phyloP scores from a whole-genome alignment of 164 flowering plant species.

The Warburgia ugandensis region DNA sequence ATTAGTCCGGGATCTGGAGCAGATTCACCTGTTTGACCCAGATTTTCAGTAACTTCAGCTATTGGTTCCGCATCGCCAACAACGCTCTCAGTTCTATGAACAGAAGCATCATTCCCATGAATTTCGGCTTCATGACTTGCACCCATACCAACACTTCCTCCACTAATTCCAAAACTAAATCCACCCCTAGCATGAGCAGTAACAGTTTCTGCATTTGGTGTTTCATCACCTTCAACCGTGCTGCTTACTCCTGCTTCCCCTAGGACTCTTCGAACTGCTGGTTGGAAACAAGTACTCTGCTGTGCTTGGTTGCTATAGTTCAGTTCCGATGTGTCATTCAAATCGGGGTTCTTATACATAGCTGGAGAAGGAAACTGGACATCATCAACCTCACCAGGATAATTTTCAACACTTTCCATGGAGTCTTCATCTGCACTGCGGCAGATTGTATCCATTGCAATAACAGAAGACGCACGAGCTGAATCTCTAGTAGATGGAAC shows the following conservation, averaged over 20 bases:
- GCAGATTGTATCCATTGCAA: conserved; percentile 89
- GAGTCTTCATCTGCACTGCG: conserved; percentile 67
- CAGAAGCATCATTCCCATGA: conserved; percentile 74
- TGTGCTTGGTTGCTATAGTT: conserved; percentile 89
- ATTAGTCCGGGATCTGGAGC: conserved; percentile 72
- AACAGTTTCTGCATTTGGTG: conserved; percentile 63
- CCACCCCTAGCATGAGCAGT: conserved; percentile 69
- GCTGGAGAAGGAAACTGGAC: conserved; percentile 61
- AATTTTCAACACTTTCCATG: conserved; percentile 97
- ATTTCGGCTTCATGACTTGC: conserved; percentile 99
- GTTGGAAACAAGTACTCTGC: conserved; percentile 73
- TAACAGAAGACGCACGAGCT: conserved; percentile 85
- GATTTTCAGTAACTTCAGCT: conserved; percentile 77
- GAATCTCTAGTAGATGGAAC: conserved; percentile 61
- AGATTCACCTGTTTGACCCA: conserved; percentile 92
- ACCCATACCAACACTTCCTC: conserved; percentile 98
- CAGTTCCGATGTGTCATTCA: conserved; percentile 79
- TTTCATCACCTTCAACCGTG: conserved; percentile 85
- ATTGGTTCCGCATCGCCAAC: conserved; percentile 86
- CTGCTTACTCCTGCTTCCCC: conserved; percentile 86
- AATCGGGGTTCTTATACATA: conserved; percentile 41
- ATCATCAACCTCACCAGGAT: conserved; percentile 79
- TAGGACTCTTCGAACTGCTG: conserved; percentile 44
- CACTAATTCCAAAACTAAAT: conserved; percentile 87
- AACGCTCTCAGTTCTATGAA: conserved; percentile 68